Conservation (phyloP, 257 asterid genomes). For the Penstemon davidsonii region DNA sequence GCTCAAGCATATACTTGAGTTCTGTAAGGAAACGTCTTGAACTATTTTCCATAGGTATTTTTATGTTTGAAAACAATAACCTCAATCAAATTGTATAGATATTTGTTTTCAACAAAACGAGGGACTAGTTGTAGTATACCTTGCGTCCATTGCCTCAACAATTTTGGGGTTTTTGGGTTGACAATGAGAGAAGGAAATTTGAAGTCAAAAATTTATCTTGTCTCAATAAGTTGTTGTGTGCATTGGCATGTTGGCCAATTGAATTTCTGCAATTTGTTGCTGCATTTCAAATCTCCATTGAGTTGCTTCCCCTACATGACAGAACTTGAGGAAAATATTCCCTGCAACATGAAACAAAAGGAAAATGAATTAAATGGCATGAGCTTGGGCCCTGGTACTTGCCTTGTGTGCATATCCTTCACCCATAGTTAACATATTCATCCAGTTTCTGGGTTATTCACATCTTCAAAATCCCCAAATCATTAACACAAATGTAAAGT, state of each 20-base stretch:
- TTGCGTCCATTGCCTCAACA: constrained; percentile 44
- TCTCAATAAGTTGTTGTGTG: constrained; percentile 51
- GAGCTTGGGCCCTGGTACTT: constrained; percentile 22
- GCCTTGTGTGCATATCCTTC: constrained; percentile 46
- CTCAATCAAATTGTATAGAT: no score
- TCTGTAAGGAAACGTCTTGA: no score
- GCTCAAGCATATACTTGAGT: no score
- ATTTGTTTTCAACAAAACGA: background rate
- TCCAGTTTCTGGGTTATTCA: constrained; percentile 24
- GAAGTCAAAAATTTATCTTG: constrained; percentile 68
- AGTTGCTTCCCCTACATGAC: constrained; percentile 42
- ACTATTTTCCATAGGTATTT: no score
- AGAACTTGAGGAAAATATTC: background rate
- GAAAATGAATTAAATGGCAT: constrained; percentile 15
- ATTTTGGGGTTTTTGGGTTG: constrained; percentile 57
- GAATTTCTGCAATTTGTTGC: constrained; percentile 42
- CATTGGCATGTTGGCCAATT: constrained; percentile 78
- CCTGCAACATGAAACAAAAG: background rate
- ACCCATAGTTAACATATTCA: constrained; percentile 31
- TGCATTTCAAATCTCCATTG: constrained; percentile 37
- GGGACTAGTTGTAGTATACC: constrained; percentile 46
- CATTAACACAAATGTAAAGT: constrained; percentile 23
- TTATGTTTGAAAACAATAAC: no score
- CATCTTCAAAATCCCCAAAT: constrained; percentile 25
- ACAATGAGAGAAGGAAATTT: constrained; percentile 65